Evolutionary conservation across 345 rosid species (phyloP).

Genomic region (Corymbia maculata): DNA sequence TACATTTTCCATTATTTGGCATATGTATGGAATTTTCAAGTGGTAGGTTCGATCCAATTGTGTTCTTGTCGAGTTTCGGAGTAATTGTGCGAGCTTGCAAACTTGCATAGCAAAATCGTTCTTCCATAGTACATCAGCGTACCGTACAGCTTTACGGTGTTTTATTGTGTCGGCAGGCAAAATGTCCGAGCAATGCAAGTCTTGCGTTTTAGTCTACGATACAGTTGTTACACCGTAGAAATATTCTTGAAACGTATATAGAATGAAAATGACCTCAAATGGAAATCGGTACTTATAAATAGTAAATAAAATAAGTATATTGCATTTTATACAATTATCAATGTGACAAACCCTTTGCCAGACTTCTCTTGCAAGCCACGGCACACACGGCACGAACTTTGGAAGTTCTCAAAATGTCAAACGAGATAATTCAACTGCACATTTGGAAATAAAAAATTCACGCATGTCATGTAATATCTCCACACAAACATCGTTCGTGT

Average conservation of each 20-base stretch:
- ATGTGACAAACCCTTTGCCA: not conserved
- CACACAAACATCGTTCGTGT: not conserved
- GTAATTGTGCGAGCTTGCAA: not conserved
- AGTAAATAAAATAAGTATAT: not conserved
- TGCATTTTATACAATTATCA: not conserved
- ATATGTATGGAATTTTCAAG: not conserved
- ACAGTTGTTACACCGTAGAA: not conserved
- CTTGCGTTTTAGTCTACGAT: not conserved
- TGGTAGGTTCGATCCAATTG: not conserved
- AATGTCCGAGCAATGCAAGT: not conserved
- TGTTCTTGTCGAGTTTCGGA: not conserved
- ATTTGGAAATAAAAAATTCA: not conserved
- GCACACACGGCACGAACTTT: not conserved
- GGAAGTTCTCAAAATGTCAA: not conserved
- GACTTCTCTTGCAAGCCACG: not conserved
- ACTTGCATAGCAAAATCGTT: not conserved
- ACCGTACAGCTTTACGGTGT: not conserved
- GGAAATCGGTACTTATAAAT: not conserved
- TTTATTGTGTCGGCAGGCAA: not conserved
- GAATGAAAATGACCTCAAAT: not conserved
- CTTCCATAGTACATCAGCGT: not conserved
- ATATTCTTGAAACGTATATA: not conserved
- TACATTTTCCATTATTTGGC: not conserved
- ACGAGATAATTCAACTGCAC: not conserved
- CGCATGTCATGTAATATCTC: not conserved